Base-by-base conservation (phyloP, 139 green algal genomes). In the Prasinococcaceae sp. region DNA sequence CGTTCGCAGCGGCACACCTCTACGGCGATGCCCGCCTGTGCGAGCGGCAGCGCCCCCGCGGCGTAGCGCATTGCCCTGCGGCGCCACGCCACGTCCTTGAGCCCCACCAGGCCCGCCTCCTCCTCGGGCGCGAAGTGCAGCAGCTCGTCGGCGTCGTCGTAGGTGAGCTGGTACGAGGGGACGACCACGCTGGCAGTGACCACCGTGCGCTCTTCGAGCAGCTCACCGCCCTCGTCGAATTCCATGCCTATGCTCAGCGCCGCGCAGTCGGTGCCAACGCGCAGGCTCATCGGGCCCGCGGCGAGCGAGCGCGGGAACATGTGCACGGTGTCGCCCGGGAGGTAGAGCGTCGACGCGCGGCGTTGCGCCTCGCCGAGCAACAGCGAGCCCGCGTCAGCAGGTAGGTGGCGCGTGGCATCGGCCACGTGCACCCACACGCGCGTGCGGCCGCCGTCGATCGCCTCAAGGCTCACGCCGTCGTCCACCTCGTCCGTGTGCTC, bases 371-470 rank as follows among this genome's bases (percentile, higher is more conserved):
- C 78, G 2, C 26, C 65, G 58, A 40, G 27, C 6, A 41, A 60
- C 9, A 20, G 42, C 9, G 8, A 49, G 8, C 8, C 9, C 42
- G 16, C 24, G n/a, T 1, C 19, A 50, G 12, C 20, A 36, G 25
- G 19, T n/a, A 85, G 51, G 68, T 63, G 85, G 29, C 80, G 72
- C 1, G 71, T 79, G 39, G 84, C 82, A 54, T 93, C 84, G 9
- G 86, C 86, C 26, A 95, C 72, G 61, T 95, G 86, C 17, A 94
- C 69, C 87, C 86, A 95, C 38, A 94, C 47, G 47, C 69, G 55
- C 23, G 59, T 9, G 1, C 60, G 28, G 5, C 70, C 77, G 8
- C 72, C 74, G 4, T 51, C 20, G 24, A 85, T 44, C 6, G 6
- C 6, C 47, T 85, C 73, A 6, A 82, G 40, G 3, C 50, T 70